These are phyloP conservation scores for Apiotrichum laibachii DNA, from an alignment of 1,284 basidiomycete species.

Conservation along the genomic window DNA sequence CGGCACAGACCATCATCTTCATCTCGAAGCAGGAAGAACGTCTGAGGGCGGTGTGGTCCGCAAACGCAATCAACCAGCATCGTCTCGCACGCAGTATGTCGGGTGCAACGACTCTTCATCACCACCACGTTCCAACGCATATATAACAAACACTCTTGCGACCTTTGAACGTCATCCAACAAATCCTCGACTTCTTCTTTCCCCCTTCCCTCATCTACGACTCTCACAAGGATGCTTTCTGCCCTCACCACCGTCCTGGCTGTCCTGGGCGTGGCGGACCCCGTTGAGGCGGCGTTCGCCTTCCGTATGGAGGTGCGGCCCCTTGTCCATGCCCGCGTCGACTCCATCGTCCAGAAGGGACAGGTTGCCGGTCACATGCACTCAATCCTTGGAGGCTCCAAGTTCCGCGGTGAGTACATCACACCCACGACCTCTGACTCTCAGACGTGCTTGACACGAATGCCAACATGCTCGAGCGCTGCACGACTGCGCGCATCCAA, in stretches of 20 bases:
- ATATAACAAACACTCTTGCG: too few relatives aligned
- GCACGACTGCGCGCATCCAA: conserved; percentile 2
- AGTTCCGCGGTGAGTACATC: neutral
- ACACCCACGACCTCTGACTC: neutral
- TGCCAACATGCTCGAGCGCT: conserved; percentile 14
- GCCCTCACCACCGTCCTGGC: neutral
- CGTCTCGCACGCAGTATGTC: too few relatives aligned
- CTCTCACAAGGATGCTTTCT: too few relatives aligned
- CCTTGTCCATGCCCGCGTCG: neutral
- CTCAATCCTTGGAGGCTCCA: neutral
- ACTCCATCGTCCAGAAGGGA: neutral
- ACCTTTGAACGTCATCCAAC: too few relatives aligned
- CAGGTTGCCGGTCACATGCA: neutral
- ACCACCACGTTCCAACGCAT: too few relatives aligned
- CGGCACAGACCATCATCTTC: too few relatives aligned
- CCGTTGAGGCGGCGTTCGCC: neutral
- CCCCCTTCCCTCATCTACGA: too few relatives aligned
- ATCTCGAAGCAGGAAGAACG: too few relatives aligned
- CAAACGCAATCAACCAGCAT: too few relatives aligned
- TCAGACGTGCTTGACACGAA: conserved; percentile 22
- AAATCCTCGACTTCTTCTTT: too few relatives aligned
- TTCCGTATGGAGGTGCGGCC: neutral
- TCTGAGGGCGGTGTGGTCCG: too few relatives aligned
- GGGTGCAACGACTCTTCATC: too few relatives aligned
- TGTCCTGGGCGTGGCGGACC: neutral